phyloP scores from a whole-genome alignment of 1,284 basidiomycete genomes.

The Pseudozyma sp. region DNA sequence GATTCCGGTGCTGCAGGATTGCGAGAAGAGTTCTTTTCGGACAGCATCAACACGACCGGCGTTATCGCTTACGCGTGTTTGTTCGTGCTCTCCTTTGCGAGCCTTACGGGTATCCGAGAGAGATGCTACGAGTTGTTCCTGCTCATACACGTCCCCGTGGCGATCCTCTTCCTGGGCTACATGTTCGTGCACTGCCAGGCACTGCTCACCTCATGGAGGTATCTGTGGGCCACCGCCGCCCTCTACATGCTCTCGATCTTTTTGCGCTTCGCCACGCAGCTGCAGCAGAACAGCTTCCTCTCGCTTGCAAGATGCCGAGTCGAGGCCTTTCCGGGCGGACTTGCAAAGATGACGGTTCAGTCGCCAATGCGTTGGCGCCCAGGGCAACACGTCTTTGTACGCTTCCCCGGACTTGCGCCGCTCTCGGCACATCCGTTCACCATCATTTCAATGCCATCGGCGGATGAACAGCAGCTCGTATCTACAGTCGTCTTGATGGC shows the following conservation, averaged over 20 bases:
- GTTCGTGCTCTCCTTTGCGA: constrained; percentile 54
- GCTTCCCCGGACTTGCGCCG: constrained; percentile 54
- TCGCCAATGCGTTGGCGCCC: constrained; percentile 59
- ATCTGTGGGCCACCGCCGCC: constrained; percentile 49
- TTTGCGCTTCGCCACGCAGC: constrained; percentile 28
- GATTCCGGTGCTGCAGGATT: constrained; percentile 49
- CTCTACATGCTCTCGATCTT: constrained; percentile 52
- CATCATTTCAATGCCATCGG: constrained; percentile 55
- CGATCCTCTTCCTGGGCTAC: constrained; percentile 55
- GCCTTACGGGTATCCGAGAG: constrained; percentile 51
- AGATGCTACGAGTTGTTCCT: constrained; percentile 65
- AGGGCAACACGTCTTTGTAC: constrained; percentile 62
- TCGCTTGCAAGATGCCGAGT: constrained; percentile 22
- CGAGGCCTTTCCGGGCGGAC: constrained; percentile 32
- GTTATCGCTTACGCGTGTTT: constrained; percentile 54
- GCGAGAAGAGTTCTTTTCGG: constrained; percentile 40
- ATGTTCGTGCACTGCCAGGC: constrained; percentile 58
- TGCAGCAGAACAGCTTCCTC: constrained; percentile 41
- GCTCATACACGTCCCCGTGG: constrained; percentile 54
- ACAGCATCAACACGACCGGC: constrained; percentile 55
- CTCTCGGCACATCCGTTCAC: constrained; percentile 62
- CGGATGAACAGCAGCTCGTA: constrained; percentile 30
- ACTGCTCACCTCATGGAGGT: constrained; percentile 48
- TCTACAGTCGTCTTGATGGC: constrained; percentile 50
- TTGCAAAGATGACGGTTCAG: constrained; percentile 50